phyloP scores from a whole-genome alignment of 345 rosid genomes.

The Balakata baccata region DNA sequence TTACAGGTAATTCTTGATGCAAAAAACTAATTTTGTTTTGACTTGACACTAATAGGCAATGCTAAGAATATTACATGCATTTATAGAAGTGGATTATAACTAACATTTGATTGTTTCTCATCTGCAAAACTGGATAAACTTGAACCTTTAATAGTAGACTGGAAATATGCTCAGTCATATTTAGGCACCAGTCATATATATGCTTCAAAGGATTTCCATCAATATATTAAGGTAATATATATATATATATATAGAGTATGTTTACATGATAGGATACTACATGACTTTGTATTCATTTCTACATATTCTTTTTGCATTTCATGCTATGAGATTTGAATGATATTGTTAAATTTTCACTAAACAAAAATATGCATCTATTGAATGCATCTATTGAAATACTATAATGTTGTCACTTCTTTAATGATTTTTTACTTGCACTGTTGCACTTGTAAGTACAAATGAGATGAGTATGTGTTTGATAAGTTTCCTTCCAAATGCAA shows the following conservation, averaged over 20 bases:
- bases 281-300: neutral
- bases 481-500: no score
- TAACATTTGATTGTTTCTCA: no score
- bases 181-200: no score
- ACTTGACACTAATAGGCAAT: neutral
- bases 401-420: neutral
- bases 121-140: no score
- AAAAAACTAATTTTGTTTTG: neutral
- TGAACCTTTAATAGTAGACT: no score
- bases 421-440: neutral
- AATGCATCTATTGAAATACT: neutral
- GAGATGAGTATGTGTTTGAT: neutral
- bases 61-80: neutral
- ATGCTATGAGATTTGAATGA: neutral
- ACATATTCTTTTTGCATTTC: neutral
- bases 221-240: slow-evolving; percentile 44
- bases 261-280: no score
- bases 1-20: slow-evolving; percentile 57
- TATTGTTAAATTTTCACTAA: neutral
- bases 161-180: no score
- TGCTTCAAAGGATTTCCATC: no score
- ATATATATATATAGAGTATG: no score
- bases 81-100: no score
- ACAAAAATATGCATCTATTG: neutral
- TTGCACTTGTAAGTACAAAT: neutral